Conservation (phyloP, 805 yeast species). For the Zygoascus ofunaensis region DNA sequence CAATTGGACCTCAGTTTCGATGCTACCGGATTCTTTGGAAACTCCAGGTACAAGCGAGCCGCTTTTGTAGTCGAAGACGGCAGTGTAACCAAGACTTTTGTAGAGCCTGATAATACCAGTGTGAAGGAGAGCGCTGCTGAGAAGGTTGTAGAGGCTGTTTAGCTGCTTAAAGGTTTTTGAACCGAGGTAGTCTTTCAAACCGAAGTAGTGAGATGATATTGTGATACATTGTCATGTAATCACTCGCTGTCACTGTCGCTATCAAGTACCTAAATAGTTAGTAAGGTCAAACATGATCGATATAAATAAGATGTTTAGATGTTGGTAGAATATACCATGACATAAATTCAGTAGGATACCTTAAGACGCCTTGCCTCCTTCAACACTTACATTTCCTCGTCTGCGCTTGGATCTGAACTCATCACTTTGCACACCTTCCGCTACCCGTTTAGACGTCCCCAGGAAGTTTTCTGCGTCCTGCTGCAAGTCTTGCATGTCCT, state of each 20-base stretch:
- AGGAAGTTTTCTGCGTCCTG: slow-evolving; percentile 14
- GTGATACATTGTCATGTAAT: too few relatives aligned
- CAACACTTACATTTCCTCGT: not conserved
- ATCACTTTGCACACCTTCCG: too few relatives aligned
- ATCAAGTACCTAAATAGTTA: not conserved
- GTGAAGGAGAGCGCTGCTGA: slow-evolving; percentile 34
- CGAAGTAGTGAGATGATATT: not conserved
- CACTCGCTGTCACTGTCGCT: slow-evolving; percentile 7
- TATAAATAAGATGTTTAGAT: too few relatives aligned
- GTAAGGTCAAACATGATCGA: too few relatives aligned
- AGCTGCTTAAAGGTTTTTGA: too few relatives aligned
- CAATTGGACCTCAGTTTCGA: slow-evolving; percentile 63
- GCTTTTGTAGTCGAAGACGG: slow-evolving; percentile 73
- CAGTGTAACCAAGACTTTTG: slow-evolving; percentile 51
- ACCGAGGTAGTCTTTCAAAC: too few relatives aligned
- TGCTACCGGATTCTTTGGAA: slow-evolving; percentile 69
- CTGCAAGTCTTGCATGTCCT: slow-evolving; percentile 18
- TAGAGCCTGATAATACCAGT: slow-evolving; percentile 75
- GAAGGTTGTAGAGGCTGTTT: slow-evolving; percentile 23
- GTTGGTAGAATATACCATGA: too few relatives aligned
- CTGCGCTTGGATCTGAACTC: too few relatives aligned
- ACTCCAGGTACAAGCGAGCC: slow-evolving; percentile 62
- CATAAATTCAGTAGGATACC: too few relatives aligned
- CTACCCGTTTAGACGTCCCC: too few relatives aligned
- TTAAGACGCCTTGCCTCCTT: too few relatives aligned